A percentile compares a stretch with the other conserved stretches of the same genome.
phyloP scores from a whole-genome alignment of 371 early-diverging fungal species.

The Syncephalis fuscata region DNA sequence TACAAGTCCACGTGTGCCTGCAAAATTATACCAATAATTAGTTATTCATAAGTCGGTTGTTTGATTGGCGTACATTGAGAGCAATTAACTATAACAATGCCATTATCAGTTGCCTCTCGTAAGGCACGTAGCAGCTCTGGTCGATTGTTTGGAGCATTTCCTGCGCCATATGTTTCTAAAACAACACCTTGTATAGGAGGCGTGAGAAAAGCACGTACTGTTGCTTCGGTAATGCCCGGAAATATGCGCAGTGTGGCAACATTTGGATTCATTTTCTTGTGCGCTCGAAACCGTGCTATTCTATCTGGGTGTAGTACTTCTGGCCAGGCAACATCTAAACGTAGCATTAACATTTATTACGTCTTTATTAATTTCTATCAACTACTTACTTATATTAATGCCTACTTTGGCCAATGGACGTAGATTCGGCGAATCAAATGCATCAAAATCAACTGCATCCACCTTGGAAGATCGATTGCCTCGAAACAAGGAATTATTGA shows the following conservation, averaged over 20 bases:
- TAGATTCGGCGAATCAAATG: slow-evolving; percentile 92
- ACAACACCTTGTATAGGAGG: slow-evolving; percentile 85
- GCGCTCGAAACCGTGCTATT: slow-evolving; percentile 66
- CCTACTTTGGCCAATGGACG: slow-evolving; percentile 79
- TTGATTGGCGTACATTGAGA: slow-evolving; percentile 51
- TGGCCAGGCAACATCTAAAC: slow-evolving; percentile 77
- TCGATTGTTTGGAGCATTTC: slow-evolving; percentile 85
- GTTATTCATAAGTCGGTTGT: neutral
- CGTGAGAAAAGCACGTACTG: slow-evolving; percentile 72
- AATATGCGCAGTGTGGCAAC: slow-evolving; percentile 84
- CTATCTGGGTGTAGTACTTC: slow-evolving; percentile 72
- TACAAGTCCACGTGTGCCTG: slow-evolving; percentile 68
- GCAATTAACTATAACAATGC: slow-evolving; percentile 91
- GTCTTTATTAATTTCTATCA: neutral
- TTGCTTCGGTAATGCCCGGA: slow-evolving; percentile 82
- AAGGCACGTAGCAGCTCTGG: slow-evolving; percentile 65
- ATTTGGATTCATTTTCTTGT: slow-evolving; percentile 67
- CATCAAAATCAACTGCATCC: slow-evolving; percentile 87
- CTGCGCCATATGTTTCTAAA: slow-evolving; percentile 91
- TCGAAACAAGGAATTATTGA: slow-evolving; percentile 84
- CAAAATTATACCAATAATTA: neutral
- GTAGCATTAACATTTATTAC: neutral
- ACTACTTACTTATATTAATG: slow-evolving; percentile 67
- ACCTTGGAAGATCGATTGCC: slow-evolving; percentile 90
- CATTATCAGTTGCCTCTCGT: slow-evolving; percentile 75